Percentiles rank a stretch among this genome's conserved stretches.
Evolutionary conservation across 2,329 filamentous ascomycete genomes (phyloP).

Genomic region (Colletotrichum chrysophilum): DNA sequence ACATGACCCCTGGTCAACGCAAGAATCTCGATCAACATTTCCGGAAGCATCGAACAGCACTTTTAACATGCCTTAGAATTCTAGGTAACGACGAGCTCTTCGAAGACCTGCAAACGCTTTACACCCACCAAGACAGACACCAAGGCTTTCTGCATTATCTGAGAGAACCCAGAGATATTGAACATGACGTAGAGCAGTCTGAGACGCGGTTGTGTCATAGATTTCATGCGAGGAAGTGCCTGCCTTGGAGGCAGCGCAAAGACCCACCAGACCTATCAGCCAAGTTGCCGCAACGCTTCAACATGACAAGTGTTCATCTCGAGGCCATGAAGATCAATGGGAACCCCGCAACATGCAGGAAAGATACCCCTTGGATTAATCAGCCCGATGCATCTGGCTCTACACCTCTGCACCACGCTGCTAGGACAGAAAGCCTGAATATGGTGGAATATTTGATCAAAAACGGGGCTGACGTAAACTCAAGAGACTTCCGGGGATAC

Average conservation of each 20-base stretch:
- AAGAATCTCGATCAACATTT: neutral
- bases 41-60: neutral
- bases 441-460: neutral
- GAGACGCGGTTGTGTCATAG: neutral
- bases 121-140: neutral
- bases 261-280: neutral
- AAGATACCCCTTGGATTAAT: neutral
- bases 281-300: neutral
- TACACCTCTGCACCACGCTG: neutral
- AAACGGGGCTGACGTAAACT: neutral
- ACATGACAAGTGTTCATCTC: neutral
- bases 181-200: neutral
- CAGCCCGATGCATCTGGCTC: neutral
- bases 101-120: neutral
- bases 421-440: neutral
- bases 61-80: neutral
- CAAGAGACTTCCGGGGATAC: neutral
- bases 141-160: neutral
- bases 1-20: neutral
- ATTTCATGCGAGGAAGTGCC: neutral
- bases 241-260: neutral
- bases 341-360: neutral
- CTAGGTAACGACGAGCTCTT: neutral
- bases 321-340: neutral
- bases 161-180: neutral